phyloP scores from a whole-genome alignment of 768 basidiomycete genomes.

The Trametes cingulata region DNA sequence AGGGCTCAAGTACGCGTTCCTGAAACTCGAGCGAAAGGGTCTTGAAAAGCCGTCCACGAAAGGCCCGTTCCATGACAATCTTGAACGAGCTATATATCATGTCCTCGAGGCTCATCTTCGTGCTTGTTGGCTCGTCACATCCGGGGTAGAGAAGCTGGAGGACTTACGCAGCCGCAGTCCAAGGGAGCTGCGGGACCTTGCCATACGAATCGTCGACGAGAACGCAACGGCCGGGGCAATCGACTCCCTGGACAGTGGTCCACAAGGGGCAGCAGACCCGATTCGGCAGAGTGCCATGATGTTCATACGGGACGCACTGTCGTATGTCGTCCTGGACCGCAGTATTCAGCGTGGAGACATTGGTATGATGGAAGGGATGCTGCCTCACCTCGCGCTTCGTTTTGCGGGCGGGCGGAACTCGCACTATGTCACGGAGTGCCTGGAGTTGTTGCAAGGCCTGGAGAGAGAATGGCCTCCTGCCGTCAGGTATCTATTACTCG shows the following conservation, averaged over 20 bases:
- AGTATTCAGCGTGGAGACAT: conserved; percentile 38
- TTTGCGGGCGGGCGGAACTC: conserved; percentile 29
- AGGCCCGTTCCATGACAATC: conserved; percentile 31
- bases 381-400: conserved; percentile 29
- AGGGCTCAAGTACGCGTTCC: conserved; percentile 26
- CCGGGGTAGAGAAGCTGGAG: conserved; percentile 24
- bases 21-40: conserved; percentile 25
- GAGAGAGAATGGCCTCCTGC: conserved; percentile 30
- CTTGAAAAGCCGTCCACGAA: conserved; percentile 14
- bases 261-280: too few relatives aligned
- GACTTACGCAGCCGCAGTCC: conserved; percentile 33
- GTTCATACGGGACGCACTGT: conserved; percentile 39
- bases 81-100: conserved; percentile 38
- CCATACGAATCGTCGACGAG: conserved; percentile 30
- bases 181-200: conserved; percentile 29
- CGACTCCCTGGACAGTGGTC: too few relatives aligned
- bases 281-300: too few relatives aligned
- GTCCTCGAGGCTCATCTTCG: conserved; percentile 41
- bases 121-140: conserved; percentile 34
- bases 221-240: conserved; percentile 36
- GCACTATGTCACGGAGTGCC: conserved; percentile 30
- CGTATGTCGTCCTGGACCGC: conserved; percentile 37
- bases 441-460: conserved; percentile 32
- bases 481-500: conserved; percentile 10
- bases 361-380: conserved; percentile 26